Base-by-base conservation (phyloP, 129 eudicot species). In the Silybum marianum region DNA sequence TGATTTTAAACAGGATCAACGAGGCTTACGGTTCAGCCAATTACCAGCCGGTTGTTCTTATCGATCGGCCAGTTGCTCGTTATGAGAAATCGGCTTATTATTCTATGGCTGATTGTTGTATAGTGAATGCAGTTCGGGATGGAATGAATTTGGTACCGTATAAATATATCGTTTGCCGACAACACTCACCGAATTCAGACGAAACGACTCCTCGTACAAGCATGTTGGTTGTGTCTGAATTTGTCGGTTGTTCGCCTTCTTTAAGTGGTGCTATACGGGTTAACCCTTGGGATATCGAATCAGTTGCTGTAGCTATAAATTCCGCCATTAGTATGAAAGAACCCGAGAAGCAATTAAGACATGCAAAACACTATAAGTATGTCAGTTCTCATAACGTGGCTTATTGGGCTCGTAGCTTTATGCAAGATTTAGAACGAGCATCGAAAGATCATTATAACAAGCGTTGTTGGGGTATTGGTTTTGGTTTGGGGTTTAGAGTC, bases 141-240 rank as follows among this genome's bases (percentile, higher is more conserved):
- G 98, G 98, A 4, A 94, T 94, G 98, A 94, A 94, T 74, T 76
- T 94, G 71, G 98, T 94, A 9, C 97, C 98, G 0, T 91, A 94
- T 86, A 91, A 90, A 86, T 94, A 94, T 62, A 80, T 89, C 0
- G 91, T 91, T 46, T 94, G 97, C 90, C 76, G 98, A 78, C 95
- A 94, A 75, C 86, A 93, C 14, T 90, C 95, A 7, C 85, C 87
- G 11, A 3, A 26, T 24, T 28, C 87, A 66, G 87, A 88, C 74
- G 88, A 89, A 81, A 89, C 87, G 69, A 78, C 84, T 25, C 90
- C 93, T 73, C 91, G 83, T 26, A 94, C 93, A 18, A 90, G 98
- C 85, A 86, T 89, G 91, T 81, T 94, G 34, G 90, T 94, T 26
- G 97, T 94, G 81, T 94, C 98, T 0, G 98, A 94, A 78, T 94